phyloP scores from a whole-genome alignment of 768 basidiomycete genomes.

The Daedalea quercina region DNA sequence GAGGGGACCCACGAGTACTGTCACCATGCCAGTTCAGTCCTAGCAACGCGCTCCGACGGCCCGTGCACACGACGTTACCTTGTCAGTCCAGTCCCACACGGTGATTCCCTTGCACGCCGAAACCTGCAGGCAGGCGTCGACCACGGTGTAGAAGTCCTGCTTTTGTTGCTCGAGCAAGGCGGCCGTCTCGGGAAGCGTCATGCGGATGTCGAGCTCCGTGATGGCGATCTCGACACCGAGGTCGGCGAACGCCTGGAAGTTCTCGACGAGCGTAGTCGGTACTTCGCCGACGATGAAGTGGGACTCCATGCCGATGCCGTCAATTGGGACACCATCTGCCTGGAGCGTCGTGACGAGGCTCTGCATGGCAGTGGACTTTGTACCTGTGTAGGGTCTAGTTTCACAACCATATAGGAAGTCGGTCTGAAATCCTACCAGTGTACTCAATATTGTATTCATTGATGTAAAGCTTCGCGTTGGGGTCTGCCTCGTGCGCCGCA shows the following conservation, averaged over 20 bases:
- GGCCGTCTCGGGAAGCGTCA: slow-evolving; percentile 46
- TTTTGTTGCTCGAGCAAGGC: slow-evolving; percentile 48
- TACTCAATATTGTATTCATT: slow-evolving; percentile 32
- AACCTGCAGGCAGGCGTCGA: slow-evolving; percentile 41
- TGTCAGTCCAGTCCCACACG: slow-evolving; percentile 36
- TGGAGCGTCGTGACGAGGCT: slow-evolving; percentile 45
- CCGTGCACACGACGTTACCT: slow-evolving; percentile 3
- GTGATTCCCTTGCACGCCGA: slow-evolving; percentile 30
- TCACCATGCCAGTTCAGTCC: too few relatives aligned
- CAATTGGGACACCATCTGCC: slow-evolving; percentile 43
- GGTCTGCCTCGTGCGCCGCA: slow-evolving; percentile 47
- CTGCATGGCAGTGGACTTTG: slow-evolving; percentile 50
- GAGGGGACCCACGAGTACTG: slow-evolving; percentile 29
- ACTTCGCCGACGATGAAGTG: slow-evolving; percentile 57
- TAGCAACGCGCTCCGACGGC: too few relatives aligned
- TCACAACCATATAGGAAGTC: too few relatives aligned
- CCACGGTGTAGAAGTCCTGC: slow-evolving; percentile 47
- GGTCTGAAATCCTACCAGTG: slow-evolving; percentile 29
- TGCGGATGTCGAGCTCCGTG: slow-evolving; percentile 62
- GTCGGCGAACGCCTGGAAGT: slow-evolving; percentile 44
- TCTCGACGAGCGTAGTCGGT: slow-evolving; percentile 37
- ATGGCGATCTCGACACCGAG: slow-evolving; percentile 63
- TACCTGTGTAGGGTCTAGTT: too few relatives aligned
- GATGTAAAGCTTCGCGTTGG: slow-evolving; percentile 49
- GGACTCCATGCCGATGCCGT: slow-evolving; percentile 54